Evolutionary conservation across 2,329 filamentous ascomycete genomes (phyloP).

Genomic region (Aspergillus spinulosporus): DNA sequence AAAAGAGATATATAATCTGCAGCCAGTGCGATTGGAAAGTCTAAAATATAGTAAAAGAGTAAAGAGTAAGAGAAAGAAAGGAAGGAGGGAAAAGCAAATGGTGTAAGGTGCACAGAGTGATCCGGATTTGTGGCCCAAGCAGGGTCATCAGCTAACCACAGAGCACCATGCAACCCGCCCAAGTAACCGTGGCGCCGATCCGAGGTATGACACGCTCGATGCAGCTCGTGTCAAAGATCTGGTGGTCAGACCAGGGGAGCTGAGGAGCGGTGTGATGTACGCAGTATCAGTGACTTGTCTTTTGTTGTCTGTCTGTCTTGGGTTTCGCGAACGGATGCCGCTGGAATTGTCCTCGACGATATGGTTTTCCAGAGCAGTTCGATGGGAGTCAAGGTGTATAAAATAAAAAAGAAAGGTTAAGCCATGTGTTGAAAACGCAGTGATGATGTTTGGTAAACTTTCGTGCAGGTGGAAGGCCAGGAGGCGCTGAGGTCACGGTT

Average conservation of each 20-base stretch:
- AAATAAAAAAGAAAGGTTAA: neutral
- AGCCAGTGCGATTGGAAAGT: constrained; percentile 9
- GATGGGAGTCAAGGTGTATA: neutral
- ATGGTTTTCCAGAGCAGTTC: neutral
- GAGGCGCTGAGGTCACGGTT: constrained; percentile 10
- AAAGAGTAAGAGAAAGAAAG: neutral
- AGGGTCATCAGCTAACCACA: constrained; percentile 15
- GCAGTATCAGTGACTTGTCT: constrained; percentile 6
- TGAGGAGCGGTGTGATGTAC: constrained; percentile 20
- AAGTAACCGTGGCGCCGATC: constrained; percentile 15
- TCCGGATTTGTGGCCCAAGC: constrained; percentile 17
- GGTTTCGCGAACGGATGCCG: constrained; percentile 2
- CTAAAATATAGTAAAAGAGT: constrained; percentile 1
- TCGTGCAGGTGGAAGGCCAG: neutral
- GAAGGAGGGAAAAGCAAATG: neutral
- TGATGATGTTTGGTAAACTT: neutral
- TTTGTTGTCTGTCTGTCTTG: constrained; percentile 7
- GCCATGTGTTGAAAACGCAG: neutral
- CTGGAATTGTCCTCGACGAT: neutral
- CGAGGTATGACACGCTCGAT: constrained; percentile 5
- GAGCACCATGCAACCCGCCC: constrained; percentile 17
- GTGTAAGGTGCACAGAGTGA: constrained; percentile 5
- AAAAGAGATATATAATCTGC: neutral
- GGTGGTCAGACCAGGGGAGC: constrained; percentile 20
- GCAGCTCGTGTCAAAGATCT: constrained; percentile 16